Base-by-base conservation (phyloP, 2,329 filamentous ascomycete genomes). In the Xylariales sp. region DNA sequence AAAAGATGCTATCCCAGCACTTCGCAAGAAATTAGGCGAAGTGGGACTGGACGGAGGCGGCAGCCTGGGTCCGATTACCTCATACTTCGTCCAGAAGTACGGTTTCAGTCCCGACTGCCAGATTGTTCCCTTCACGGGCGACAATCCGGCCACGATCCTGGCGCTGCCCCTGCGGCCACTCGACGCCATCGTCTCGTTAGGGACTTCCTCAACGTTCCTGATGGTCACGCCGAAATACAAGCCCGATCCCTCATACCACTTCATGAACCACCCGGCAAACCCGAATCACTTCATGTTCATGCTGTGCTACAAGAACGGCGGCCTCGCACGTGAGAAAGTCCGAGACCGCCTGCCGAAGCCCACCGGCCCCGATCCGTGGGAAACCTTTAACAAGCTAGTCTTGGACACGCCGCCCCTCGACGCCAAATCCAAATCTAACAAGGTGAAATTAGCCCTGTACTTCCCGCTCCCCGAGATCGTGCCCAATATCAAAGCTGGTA, bases 251-350 rank as follows among this genome's bases (percentile, higher is more conserved):
- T 80, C 86, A 5, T 95, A 95, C 58, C 93, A 98, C 70, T 95
- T 97, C 73, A 94, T 97, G 78, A 95, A 96, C 70, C 90, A 97
- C 64, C 93, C 93, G 2, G 93, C 89, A 32, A 95, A 88, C 1
- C 70, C 82, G 0, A 88, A 86, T 1, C 78, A 96, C 46, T 96
- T 95, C 76, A 97, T 98, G 93, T 97, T 98, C 67, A 98, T 98
- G 93, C 80, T 98, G 25, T 98, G 93, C 74, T 98, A 97, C 73
- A 97, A 97, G 68, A 98, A 98, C 66, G 93, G 93, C 52, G 89
- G 89, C 2, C 80, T 97, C 1, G 91, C 93, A 2, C 85, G 93
- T 32, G 93, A 98, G 61, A 82, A 86, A 55, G 80, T 97, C 47
- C 85, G 93, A 41, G 88, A 98, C 58, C 74, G 78, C 0, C 78